Evolutionary conservation across 2,329 filamentous ascomycete genomes (phyloP).

Genomic region (Scleromitrula shiraiana): DNA sequence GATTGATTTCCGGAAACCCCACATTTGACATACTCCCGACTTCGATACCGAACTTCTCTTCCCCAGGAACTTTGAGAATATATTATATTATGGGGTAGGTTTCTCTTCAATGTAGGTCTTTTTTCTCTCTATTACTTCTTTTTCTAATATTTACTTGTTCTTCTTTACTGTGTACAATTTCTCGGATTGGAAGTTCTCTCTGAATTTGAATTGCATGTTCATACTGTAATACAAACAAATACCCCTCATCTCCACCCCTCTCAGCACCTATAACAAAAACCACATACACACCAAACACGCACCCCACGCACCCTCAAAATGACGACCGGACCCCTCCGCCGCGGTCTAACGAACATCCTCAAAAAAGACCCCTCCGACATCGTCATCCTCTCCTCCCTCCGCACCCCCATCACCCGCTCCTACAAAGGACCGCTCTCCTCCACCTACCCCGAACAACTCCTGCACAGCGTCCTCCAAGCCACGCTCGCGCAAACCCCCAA

Average conservation of each 20-base stretch:
- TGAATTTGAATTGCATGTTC: neutral
- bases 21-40: neutral
- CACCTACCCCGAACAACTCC: conserved; percentile 83
- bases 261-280: neutral
- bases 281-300: neutral
- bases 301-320: neutral
- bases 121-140: neutral
- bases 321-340: conserved; percentile 37
- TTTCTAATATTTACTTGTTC: neutral
- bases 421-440: conserved; percentile 80
- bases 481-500: conserved; percentile 66
- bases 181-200: neutral
- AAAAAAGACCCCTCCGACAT: conserved; percentile 72
- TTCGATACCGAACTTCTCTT: conserved; percentile 5
- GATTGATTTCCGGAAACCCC: conserved; percentile 4
- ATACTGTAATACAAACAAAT: neutral
- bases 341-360: conserved; percentile 68
- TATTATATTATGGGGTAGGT: conserved; percentile 1
- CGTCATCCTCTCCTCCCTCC: conserved; percentile 83
- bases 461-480: conserved; percentile 57
- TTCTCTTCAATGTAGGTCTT: neutral
- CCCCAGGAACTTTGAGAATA: neutral
- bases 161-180: neutral
- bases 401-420: conserved; percentile 77
- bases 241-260: neutral